Conservation (phyloP, 2,329 filamentous ascomycete genomes). For the Aspergillus fumigatiaffinis region DNA sequence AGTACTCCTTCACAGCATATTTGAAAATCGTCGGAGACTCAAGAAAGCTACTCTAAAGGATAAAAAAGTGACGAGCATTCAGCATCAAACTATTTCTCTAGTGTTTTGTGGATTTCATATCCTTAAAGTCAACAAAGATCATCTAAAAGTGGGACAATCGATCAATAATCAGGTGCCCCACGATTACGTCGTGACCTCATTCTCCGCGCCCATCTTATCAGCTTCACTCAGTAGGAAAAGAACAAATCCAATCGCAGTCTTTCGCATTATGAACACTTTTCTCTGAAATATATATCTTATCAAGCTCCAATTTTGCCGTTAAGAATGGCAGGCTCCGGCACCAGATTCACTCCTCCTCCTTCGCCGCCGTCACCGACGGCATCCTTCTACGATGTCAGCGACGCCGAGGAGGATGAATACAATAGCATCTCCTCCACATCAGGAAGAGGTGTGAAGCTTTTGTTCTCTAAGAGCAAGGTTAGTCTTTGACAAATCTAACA, state of each 20-base stretch:
- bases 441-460: constrained; percentile 81
- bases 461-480: constrained; percentile 96
- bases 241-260: not conserved
- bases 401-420: constrained; percentile 94
- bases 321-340: constrained; percentile 28
- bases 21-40: not conserved
- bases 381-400: constrained; percentile 92
- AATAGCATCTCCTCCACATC: constrained; percentile 78
- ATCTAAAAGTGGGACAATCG: too few species aligned
- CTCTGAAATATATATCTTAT: not conserved
- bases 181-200: constrained; percentile 18
- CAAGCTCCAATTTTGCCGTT: constrained; percentile 1
- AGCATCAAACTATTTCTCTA: not conserved
- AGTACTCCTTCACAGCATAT: not conserved
- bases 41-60: not conserved
- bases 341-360: constrained; percentile 37
- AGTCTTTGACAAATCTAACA: constrained; percentile 15
- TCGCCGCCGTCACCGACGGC: constrained; percentile 67
- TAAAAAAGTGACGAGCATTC: not conserved
- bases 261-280: not conserved
- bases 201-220: not conserved
- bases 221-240: not conserved
- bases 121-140: not conserved
- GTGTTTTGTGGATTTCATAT: not conserved
- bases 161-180: not conserved